phyloP scores from a whole-genome alignment of 106 monocot genomes.

The Acorus gramineus region DNA sequence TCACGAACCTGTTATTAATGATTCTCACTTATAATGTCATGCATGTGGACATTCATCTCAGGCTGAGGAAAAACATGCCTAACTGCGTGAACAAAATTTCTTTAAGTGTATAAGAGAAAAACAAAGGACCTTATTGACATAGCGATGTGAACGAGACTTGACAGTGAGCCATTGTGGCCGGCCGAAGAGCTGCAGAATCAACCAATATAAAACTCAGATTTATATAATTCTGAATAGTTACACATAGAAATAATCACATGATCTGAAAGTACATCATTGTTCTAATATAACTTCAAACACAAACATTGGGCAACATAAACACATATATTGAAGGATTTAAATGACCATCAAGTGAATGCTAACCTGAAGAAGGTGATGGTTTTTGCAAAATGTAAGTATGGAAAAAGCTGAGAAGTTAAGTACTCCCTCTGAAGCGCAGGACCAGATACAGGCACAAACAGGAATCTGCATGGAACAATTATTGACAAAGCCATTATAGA shows the following conservation, averaged over 20 bases:
- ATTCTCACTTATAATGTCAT: no score
- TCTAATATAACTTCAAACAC: no score
- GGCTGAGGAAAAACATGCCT: no score
- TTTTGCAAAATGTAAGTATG: slow-evolving; percentile 82
- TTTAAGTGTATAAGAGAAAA: background rate
- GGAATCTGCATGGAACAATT: slow-evolving; percentile 39
- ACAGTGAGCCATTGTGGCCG: slow-evolving; percentile 92
- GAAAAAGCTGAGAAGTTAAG: slow-evolving; percentile 83
- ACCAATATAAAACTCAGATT: background rate
- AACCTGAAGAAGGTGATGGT: slow-evolving; percentile 95
- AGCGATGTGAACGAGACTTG: slow-evolving; percentile 59
- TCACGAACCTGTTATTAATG: slow-evolving; percentile 41
- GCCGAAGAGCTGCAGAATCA: slow-evolving; percentile 58
- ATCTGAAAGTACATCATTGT: no score
- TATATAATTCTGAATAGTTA: no score
- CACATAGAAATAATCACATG: no score
- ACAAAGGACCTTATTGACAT: slow-evolving; percentile 54
- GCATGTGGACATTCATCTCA: no score
- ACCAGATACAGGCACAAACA: slow-evolving; percentile 85
- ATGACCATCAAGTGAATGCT: background rate
- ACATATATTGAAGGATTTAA: background rate
- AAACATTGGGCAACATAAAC: background rate
- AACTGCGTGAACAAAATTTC: no score
- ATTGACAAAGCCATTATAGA: background rate
- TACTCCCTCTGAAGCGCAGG: slow-evolving; percentile 69